These are phyloP conservation scores for Teratosphaeria destructans DNA, from an alignment of 2,329 filamentous ascomycete species.

Conservation along the genomic window DNA sequence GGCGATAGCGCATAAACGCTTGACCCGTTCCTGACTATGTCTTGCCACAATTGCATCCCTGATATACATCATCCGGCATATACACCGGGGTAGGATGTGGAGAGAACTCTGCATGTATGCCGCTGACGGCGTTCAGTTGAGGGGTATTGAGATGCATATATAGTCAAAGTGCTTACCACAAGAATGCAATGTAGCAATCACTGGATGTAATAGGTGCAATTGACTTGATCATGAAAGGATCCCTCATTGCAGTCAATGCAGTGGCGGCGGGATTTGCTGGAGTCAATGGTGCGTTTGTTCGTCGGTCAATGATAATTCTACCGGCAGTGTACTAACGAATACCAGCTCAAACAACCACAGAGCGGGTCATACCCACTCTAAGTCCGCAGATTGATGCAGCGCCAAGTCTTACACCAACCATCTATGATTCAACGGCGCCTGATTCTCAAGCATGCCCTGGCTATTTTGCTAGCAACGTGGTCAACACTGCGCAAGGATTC, in stretches of 20 bases:
- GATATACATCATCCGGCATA: not conserved
- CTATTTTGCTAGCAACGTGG: constrained; percentile 17
- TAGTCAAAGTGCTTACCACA: not conserved
- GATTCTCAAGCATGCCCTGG: constrained; percentile 20
- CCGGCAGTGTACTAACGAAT: not conserved
- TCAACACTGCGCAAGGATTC: constrained; percentile 11
- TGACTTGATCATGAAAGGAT: not conserved
- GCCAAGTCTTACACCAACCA: constrained; percentile 18
- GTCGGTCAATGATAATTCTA: not conserved
- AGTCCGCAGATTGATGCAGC: constrained; percentile 17
- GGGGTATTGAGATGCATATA: not conserved
- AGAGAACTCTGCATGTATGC: not conserved
- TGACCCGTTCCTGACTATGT: not conserved
- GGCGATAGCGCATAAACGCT: not conserved
- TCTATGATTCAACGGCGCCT: constrained; percentile 15
- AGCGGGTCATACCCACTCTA: constrained; percentile 9
- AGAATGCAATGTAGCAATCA: not conserved
- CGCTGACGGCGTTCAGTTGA: not conserved
- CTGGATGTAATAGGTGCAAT: not conserved
- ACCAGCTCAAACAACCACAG: constrained; percentile 6
- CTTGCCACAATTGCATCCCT: not conserved
- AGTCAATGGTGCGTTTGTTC: not conserved
- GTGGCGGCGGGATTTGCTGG: not conserved
- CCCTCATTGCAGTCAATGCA: not conserved
- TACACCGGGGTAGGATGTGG: not conserved